Conservation (phyloP, 1,284 basidiomycete species). For the Cryptococcus maquisensis region DNA sequence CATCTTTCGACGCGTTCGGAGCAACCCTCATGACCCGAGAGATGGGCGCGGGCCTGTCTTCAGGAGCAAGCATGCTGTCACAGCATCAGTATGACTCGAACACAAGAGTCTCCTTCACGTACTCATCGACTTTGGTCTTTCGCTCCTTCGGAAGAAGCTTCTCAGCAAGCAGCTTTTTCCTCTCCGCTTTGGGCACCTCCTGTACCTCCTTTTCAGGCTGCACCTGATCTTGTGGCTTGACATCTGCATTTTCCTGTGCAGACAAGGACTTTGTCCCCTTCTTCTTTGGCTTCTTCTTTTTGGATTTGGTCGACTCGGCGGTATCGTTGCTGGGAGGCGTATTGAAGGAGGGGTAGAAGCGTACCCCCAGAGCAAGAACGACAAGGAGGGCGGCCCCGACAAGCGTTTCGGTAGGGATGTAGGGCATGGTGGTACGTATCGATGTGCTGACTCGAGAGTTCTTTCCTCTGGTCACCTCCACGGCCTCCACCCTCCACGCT, state of each 20-base stretch:
- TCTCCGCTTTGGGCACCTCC: constrained; percentile 3
- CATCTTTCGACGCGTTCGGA: not conserved
- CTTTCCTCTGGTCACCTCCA: too few species aligned
- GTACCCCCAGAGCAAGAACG: constrained; percentile 35
- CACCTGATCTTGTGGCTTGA: not conserved
- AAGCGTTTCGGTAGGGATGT: constrained; percentile 45
- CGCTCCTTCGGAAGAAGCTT: constrained; percentile 39
- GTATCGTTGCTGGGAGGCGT: not conserved
- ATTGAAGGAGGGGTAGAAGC: constrained; percentile 21
- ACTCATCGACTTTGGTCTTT: constrained; percentile 47
- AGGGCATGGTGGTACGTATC: constrained; percentile 44
- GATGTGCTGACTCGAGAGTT: too few species aligned
- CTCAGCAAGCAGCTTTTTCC: constrained; percentile 41
- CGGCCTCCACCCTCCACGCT: too few species aligned
- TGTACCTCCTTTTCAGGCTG: not conserved
- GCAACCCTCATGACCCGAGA: constrained; percentile 43
- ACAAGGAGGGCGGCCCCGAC: constrained; percentile 36
- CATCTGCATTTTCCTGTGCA: not conserved
- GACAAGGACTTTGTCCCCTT: not conserved
- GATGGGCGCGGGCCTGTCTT: constrained; percentile 35
- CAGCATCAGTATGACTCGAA: not conserved
- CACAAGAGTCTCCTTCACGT: constrained; percentile 9
- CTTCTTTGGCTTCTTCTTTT: constrained; percentile 24
- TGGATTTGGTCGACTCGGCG: constrained; percentile 20
- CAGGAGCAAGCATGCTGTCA: constrained; percentile 42